Evolutionary conservation across 768 basidiomycete species (phyloP), one percentile per base, ranked within the genome.

Genomic region (Lanmaoa pseudosensibilis): DNA sequence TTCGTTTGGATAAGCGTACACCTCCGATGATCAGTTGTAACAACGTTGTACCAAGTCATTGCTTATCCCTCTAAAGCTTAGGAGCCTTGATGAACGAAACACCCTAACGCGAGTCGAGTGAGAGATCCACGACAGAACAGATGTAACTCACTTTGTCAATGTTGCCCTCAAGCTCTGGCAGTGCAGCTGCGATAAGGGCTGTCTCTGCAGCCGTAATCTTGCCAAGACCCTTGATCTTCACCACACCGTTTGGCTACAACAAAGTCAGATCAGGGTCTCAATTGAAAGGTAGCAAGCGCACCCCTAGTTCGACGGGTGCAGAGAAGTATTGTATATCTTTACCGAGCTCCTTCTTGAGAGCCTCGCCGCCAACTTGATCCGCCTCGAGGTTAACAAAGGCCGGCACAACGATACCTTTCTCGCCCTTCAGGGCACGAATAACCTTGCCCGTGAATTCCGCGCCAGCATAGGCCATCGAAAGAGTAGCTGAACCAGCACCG

Each of bases 401-500:
- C 4, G 94, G 94, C 1, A 85, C 82, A 52, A 92, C 74, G 64
- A 96, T 85, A 55, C 88, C 90, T 75, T 88, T 90, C 79, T 94
- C 92, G 63, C 94, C 94, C 57, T 86, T 87, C 62, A 92, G 51
- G 21, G 95, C 96, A 41, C 85, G 83, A 67, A 98, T 79, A 67
- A 98, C 77, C 69, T 92, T 90, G 62, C 73, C 73, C 30, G 93
- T 84, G 67, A 98, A 98, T 74, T 93, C 87, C 48, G 90, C 91
- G 55, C 94, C 96, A 50, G 96, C 92, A 65, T 88, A 93, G 1
- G 94, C 94, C 94, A 98, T 98, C 34, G 92, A 94, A 55, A 96
- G 84, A n/a, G 94, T 97, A 10, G 95, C 95, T 33, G 92, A 94
- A 44, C 97, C 97, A 50, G 80, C 73, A 55, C 87, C 87, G 66